phyloP scores from a whole-genome alignment of 495 filamentous ascomycete species.

The Aspergillus campestris region DNA sequence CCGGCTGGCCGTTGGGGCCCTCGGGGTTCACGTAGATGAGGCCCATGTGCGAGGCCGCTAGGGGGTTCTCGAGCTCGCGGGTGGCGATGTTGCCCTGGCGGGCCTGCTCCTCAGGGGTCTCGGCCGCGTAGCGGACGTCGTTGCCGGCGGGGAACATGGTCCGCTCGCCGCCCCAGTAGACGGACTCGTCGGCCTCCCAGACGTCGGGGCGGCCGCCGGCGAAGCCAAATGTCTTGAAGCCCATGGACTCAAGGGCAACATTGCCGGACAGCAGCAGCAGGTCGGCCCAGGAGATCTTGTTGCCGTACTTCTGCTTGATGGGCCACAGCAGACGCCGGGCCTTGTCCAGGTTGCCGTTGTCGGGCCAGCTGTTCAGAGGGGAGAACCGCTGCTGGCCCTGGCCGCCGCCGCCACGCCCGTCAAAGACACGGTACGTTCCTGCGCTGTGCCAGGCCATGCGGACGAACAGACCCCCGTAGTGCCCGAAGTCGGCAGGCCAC shows the following conservation, averaged over 20 bases:
- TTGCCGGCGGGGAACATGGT: constrained; percentile 55
- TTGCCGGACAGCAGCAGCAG: constrained; percentile 61
- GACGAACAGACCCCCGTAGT: constrained; percentile 69
- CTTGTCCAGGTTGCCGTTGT: constrained; percentile 70
- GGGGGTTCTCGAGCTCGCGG: constrained; percentile 53
- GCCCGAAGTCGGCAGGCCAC: constrained; percentile 71
- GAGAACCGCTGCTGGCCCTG: constrained; percentile 67
- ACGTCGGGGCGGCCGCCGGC: constrained; percentile 59
- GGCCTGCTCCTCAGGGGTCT: constrained; percentile 39
- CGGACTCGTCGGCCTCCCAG: constrained; percentile 63
- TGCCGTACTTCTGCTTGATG: constrained; percentile 73
- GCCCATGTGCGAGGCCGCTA: constrained; percentile 62
- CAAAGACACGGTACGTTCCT: constrained; percentile 63
- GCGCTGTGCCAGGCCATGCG: constrained; percentile 73
- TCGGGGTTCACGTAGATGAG: constrained; percentile 73
- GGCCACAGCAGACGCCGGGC: constrained; percentile 69
- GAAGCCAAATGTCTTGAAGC: constrained; percentile 64
- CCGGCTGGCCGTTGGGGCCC: constrained; percentile 60
- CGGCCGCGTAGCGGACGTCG: constrained; percentile 51
- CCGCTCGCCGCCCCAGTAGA: constrained; percentile 66
- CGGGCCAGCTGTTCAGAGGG: constrained; percentile 72
- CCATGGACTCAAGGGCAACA: constrained; percentile 68
- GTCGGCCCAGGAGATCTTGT: constrained; percentile 73
- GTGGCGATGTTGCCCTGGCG: constrained; percentile 45
- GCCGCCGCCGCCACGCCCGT: constrained; percentile 64